Evolutionary conservation across 2,329 filamentous ascomycete genomes (phyloP), one percentile per base, ranked within the genome.

Genomic region (Monilinia polystroma): DNA sequence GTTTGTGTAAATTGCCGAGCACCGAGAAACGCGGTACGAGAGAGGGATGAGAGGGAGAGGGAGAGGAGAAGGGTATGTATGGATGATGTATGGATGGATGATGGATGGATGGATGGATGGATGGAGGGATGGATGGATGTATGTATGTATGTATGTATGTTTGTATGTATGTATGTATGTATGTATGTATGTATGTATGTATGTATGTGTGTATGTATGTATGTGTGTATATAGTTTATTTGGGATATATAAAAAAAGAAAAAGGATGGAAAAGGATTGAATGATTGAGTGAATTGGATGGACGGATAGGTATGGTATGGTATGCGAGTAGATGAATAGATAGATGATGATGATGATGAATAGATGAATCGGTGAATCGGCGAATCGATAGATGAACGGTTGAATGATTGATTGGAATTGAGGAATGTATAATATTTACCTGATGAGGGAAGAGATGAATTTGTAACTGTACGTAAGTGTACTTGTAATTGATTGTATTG

Each of bases 11-110:
- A 35, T 35, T 54, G 64, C 51, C 58, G 52, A 57, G 56, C 55
- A 47, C 56, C 55, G 59, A 52, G 55, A 54, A 56, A 38, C 18
- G 56, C 43, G 63, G 32, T 60, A 52, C 53, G 32, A 54, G 12
- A 35, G 32, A 35, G 7, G 32, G 32, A 35, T 35, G 7, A 35
- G 6, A 8, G 5, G 7, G 32, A 35, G 32, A 35, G 32, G 7
- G 32, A 8, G 5, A 35, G 32, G 32, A 5, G 55, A 63, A 62
- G 60, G 57, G 54, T 59, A 23, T 14, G 35, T 5, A 26, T 43
- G 55, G 1, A 4, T 43, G 32, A 32, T 32, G 32, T 32, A 32
- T 43, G 51, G 6, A 23, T 35, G 59, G 41, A 54, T 43, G 59
- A 63, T 49, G 23, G 23, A 23, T 23, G 23, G 23, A 23, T 14